These are phyloP conservation scores for Artemisia tridentata DNA, from an alignment of 129 eudicot species.

Conservation along the genomic window DNA sequence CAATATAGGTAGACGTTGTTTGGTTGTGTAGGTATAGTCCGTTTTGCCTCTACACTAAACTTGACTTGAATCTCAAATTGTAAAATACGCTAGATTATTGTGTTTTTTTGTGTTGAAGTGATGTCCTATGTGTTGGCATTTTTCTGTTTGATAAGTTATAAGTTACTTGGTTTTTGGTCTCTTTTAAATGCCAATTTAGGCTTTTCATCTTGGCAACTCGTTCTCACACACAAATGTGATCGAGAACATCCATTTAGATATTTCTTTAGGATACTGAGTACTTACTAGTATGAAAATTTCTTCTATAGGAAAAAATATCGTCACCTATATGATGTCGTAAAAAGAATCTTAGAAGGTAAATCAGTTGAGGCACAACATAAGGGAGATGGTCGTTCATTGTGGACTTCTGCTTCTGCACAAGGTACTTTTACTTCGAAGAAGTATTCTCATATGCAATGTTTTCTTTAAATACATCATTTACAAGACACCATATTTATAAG, in stretches of 20 bases:
- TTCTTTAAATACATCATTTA: neutral
- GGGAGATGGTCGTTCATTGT: constrained; percentile 30
- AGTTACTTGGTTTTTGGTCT: constrained; percentile 16
- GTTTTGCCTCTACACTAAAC: neutral
- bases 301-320: constrained; percentile 25
- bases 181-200: constrained; percentile 25
- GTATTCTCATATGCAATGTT: neutral
- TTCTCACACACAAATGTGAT: neutral
- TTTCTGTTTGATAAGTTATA: neutral
- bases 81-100: constrained; percentile 19
- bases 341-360: constrained; percentile 30
- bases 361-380: constrained; percentile 21
- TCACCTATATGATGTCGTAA: constrained; percentile 26
- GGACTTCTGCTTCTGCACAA: constrained; percentile 59
- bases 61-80: constrained; percentile 11
- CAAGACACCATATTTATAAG: constrained; percentile 10
- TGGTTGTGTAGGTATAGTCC: constrained; percentile 21
- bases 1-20: constrained; percentile 21
- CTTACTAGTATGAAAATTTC: neutral
- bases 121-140: constrained; percentile 18
- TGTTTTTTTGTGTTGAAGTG: constrained; percentile 18
- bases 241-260: constrained; percentile 12
- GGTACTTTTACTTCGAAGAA: constrained; percentile 42
- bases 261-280: constrained; percentile 16
- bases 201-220: constrained; percentile 11